Evolutionary conservation across 805 yeast species (phyloP).

Genomic region (Wickerhamomyces bovis): DNA sequence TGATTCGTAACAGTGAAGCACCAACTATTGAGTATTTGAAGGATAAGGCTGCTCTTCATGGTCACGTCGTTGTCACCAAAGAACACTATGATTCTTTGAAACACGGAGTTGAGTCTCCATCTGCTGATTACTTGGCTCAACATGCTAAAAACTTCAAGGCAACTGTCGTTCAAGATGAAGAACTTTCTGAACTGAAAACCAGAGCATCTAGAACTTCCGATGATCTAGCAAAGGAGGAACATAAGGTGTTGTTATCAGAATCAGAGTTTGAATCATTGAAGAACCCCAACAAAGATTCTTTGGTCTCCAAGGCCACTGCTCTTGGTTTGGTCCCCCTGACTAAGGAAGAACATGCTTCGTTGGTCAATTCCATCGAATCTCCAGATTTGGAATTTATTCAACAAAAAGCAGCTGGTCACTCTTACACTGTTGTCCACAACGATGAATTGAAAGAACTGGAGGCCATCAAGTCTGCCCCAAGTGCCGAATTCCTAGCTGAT

Average conservation of each 20-base stretch:
- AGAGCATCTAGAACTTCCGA: conserved; percentile 13
- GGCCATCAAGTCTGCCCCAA: conserved; percentile 1
- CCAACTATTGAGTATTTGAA: conserved; percentile 24
- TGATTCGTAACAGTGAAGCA: conserved; percentile 13
- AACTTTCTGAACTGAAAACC: conserved; percentile 8
- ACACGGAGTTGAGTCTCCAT: conserved; percentile 4
- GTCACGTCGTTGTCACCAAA: conserved; percentile 21
- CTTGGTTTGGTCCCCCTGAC: conserved; percentile 2
- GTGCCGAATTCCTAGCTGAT: conserved; percentile 2
- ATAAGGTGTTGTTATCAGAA: conserved; percentile 3
- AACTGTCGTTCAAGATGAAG: conserved; percentile 3
- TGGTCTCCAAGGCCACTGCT: conserved; percentile 1
- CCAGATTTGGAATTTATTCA: conserved; percentile 19
- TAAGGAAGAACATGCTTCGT: not conserved
- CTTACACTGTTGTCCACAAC: conserved; percentile 10
- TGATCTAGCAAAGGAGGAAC: conserved; percentile 16
- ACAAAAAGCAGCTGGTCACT: conserved; percentile 18
- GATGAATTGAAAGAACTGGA: conserved; percentile 12
- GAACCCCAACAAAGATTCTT: conserved; percentile 1
- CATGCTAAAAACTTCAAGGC: conserved; percentile 1
- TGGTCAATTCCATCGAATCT: conserved; percentile 10
- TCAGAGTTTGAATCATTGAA: conserved; percentile 4
- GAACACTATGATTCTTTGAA: conserved; percentile 21
- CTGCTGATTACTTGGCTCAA: conserved; percentile 4
- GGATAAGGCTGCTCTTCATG: conserved; percentile 15